phyloP scores from a whole-genome alignment of 805 yeast genomes.

The Ogataea kodamae region DNA sequence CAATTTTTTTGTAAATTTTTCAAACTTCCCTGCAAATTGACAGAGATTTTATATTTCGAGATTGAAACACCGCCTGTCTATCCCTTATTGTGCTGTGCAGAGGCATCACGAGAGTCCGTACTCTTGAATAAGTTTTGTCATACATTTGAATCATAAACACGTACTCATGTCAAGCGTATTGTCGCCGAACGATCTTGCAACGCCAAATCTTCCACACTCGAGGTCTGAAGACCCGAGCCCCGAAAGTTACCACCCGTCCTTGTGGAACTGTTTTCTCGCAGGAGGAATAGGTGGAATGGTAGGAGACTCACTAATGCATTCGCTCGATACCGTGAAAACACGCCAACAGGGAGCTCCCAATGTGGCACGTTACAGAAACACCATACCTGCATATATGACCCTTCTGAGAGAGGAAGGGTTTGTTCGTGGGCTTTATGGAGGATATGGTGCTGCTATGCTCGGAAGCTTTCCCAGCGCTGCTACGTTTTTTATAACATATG shows the following conservation, averaged over 20 bases:
- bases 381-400: constrained; percentile 71
- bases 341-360: constrained; percentile 93
- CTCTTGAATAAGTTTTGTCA: no score
- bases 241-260: constrained; percentile 35
- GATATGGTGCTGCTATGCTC: constrained; percentile 85
- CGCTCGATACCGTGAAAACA: constrained; percentile 93
- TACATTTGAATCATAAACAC: no score
- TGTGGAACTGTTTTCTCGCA: constrained; percentile 67
- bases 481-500: constrained; percentile 91
- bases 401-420: constrained; percentile 85
- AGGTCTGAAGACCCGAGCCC: no score
- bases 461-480: constrained; percentile 96
- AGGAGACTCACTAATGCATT: constrained; percentile 93
- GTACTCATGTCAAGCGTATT: constrained; percentile 12
- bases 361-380: constrained; percentile 62
- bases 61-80: no score
- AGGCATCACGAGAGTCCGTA: no score
- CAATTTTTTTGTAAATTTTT: constrained; percentile 7
- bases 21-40: constrained; percentile 1
- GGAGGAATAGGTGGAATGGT: constrained; percentile 95
- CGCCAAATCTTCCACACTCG: constrained; percentile 13
- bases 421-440: constrained; percentile 81
- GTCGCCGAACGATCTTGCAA: constrained; percentile 16
- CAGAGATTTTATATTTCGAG: constrained; percentile 2
- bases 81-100: no score